Percentiles rank a stretch among this genome's conserved stretches.
Evolutionary conservation across 2,329 filamentous ascomycete genomes (phyloP).

Genomic region (Pestalotiopsis sp.): DNA sequence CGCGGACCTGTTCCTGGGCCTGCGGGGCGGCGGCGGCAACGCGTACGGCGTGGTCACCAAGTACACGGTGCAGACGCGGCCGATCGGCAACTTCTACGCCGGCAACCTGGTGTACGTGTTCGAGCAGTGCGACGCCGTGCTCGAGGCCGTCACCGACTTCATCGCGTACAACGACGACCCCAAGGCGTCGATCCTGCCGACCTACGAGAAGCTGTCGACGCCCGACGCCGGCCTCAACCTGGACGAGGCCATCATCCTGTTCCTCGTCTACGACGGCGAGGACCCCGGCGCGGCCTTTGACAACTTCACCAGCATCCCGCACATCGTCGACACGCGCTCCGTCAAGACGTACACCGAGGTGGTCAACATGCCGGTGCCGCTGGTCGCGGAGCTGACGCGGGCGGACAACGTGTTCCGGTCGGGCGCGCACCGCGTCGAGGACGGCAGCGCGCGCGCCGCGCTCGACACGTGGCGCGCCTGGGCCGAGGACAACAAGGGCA

Average conservation of each 20-base stretch:
- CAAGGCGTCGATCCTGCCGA: slow-evolving; percentile 33
- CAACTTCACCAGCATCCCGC: slow-evolving; percentile 32
- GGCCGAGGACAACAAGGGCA: slow-evolving; percentile 30
- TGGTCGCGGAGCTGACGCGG: slow-evolving; percentile 26
- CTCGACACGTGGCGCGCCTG: slow-evolving; percentile 28
- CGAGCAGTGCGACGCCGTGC: slow-evolving; percentile 25
- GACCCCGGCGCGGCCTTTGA: slow-evolving; percentile 30
- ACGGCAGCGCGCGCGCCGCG: slow-evolving; percentile 21
- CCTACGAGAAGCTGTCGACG: slow-evolving; percentile 30
- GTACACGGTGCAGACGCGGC: slow-evolving; percentile 26
- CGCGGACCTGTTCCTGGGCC: slow-evolving; percentile 28
- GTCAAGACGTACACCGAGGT: slow-evolving; percentile 31
- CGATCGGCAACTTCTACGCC: slow-evolving; percentile 25
- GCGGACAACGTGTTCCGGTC: slow-evolving; percentile 35
- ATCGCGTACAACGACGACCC: slow-evolving; percentile 32
- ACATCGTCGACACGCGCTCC: slow-evolving; percentile 27
- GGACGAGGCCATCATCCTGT: slow-evolving; percentile 32
- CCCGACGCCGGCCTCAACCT: slow-evolving; percentile 29
- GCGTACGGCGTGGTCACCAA: slow-evolving; percentile 26
- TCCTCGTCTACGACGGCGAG: slow-evolving; percentile 34
- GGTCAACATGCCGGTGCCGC: slow-evolving; percentile 32
- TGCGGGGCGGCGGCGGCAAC: slow-evolving; percentile 26
- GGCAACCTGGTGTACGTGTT: slow-evolving; percentile 29
- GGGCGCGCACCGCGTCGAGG: slow-evolving; percentile 28
- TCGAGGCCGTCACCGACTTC: slow-evolving; percentile 30